phyloP scores from a whole-genome alignment of 768 basidiomycete species.

The Naganishia kalamii region DNA sequence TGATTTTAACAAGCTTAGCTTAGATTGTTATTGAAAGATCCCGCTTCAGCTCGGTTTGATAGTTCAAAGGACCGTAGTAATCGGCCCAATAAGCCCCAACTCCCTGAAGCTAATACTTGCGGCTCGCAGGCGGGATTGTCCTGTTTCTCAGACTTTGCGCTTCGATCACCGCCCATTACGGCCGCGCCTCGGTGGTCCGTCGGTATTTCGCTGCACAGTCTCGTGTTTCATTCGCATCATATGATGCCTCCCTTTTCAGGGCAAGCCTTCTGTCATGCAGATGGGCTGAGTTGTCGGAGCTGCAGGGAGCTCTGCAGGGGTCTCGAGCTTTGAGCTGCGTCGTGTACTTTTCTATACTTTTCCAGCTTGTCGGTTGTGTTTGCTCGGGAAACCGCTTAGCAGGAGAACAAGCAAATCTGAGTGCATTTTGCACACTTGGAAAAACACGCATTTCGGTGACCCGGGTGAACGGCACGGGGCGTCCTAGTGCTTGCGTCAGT shows the following conservation, averaged over 20 bases:
- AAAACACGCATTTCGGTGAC: background rate
- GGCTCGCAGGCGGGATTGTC: too few relatives aligned
- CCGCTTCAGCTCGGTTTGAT: too few relatives aligned
- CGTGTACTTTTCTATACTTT: too few relatives aligned
- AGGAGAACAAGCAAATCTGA: background rate
- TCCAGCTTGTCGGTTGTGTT: constrained; percentile 1
- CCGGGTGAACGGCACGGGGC: background rate
- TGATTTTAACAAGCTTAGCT: too few relatives aligned
- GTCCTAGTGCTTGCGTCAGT: constrained; percentile 13
- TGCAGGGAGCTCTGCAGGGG: too few relatives aligned
- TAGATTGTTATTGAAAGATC: too few relatives aligned
- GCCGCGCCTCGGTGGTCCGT: background rate
- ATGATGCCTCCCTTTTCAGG: background rate
- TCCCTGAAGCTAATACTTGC: too few relatives aligned
- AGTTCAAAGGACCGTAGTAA: too few relatives aligned
- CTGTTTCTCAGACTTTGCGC: too few relatives aligned
- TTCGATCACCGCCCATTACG: background rate
- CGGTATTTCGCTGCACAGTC: background rate
- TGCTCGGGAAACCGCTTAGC: background rate
- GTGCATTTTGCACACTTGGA: background rate
- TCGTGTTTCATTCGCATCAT: background rate
- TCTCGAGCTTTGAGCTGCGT: too few relatives aligned
- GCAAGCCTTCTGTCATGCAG: background rate
- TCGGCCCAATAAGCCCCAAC: too few relatives aligned
- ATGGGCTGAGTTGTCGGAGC: background rate